phyloP scores from a whole-genome alignment of 2,329 filamentous ascomycete species.

The Aspergillus alliaceus region DNA sequence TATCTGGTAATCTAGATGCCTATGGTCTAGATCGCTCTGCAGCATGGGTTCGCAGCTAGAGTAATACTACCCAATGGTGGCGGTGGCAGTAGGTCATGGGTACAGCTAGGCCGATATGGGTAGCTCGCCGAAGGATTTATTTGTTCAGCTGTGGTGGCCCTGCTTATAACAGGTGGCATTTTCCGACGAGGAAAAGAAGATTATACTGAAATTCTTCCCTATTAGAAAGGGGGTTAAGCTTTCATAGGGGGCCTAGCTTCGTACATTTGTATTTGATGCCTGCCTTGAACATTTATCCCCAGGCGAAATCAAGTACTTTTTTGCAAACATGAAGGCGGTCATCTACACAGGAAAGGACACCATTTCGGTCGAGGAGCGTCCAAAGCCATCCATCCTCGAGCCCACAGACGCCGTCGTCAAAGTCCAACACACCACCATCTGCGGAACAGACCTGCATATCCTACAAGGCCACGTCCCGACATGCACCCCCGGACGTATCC shows the following conservation, averaged over 20 bases:
- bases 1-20: neutral
- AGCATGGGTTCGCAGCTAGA: neutral
- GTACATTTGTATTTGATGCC: neutral
- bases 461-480: constrained; percentile 53
- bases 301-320: neutral
- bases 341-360: constrained; percentile 35
- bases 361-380: constrained; percentile 33
- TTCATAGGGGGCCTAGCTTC: neutral
- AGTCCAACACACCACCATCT: constrained; percentile 50
- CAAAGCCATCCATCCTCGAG: constrained; percentile 39
- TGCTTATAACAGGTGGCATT: neutral
- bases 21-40: neutral
- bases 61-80: neutral
- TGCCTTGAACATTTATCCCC: neutral
- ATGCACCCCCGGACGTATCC: constrained; percentile 45
- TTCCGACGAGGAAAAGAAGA: neutral
- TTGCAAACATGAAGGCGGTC: constrained; percentile 43
- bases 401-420: constrained; percentile 51
- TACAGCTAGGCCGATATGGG: neutral
- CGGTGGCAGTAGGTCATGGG: neutral
- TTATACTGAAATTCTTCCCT: neutral
- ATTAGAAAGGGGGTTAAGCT: neutral
- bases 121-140: neutral
- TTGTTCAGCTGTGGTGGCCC: neutral
- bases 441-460: constrained; percentile 57